Evolutionary conservation across 2,329 filamentous ascomycete species (phyloP), one percentile per base, ranked within the genome.

Genomic region (Colletotrichum plurivorum): DNA sequence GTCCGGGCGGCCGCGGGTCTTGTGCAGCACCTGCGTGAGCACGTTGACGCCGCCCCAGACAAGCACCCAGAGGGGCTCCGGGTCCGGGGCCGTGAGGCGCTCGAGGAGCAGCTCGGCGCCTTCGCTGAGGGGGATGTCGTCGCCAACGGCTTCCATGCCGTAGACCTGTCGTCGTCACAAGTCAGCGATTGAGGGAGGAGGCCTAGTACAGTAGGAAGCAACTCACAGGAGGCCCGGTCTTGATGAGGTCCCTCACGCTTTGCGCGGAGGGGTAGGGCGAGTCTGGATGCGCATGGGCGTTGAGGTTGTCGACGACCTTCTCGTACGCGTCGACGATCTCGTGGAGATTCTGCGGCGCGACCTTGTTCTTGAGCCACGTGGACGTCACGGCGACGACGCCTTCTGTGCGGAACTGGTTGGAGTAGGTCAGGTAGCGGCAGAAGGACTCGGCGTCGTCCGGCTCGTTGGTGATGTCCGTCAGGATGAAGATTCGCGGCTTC

Each of bases 1-100:
- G 1, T 84, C 80, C 48, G 15, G 73, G 67, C 51, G 76, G 67
- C 71, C 69, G 73, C 16, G 74, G 48, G 84, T 79, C 16, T 82
- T 76, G 31, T 81, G 74, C 10, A 88, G 78, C 1, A 82, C 84
- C 61, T 85, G 81, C 3, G 86, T 86, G 4, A 88, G 81, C 2
- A 84, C 82, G 66, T 87, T 88, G 27, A 83, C 82, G 16, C 86
- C 86, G 13, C 85, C 86, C 87, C 86, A 88, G 72, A 79, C 79
- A 1, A 87, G 79, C 5, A 88, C 77, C 84, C 85, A 88, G 5
- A 88, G 79, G 4, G 84, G 84, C 12, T 80, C 72, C 1, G 85
- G 71, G 3, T 70, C 51, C 9, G 70, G 62, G 5, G 73, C 62
- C 2, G 67, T 68, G 45, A 80, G 53, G 3, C 75, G 69, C 51